These are phyloP conservation scores for Berberis thunbergii DNA, from an alignment of 164 flowering plant species.

Conservation along the genomic window DNA sequence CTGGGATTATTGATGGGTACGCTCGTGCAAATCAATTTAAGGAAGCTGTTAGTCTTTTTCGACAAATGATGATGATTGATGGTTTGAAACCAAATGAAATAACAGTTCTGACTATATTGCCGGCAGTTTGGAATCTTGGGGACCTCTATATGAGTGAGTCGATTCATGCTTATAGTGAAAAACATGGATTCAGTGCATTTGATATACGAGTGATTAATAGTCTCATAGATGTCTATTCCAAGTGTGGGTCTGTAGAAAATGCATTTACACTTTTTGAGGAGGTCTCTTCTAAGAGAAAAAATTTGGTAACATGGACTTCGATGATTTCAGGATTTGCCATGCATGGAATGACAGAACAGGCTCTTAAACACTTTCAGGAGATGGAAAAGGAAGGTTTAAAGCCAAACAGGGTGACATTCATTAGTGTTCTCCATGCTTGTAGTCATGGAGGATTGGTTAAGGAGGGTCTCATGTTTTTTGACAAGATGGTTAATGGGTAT, in stretches of 20 bases:
- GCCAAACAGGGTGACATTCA: constrained; percentile 47
- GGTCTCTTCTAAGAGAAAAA: constrained; percentile 18
- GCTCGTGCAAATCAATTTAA: constrained; percentile 15
- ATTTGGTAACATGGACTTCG: constrained; percentile 44
- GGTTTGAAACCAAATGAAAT: constrained; percentile 39
- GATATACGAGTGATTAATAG: constrained; percentile 32
- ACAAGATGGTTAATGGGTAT: constrained; percentile 31
- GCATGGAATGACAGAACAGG: constrained; percentile 52
- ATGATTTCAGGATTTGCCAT: constrained; percentile 42
- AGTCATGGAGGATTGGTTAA: constrained; percentile 64
- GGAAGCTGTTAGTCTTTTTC: constrained; percentile 40
- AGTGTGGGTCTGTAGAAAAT: constrained; percentile 1
- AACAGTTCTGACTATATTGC: constrained; percentile 42
- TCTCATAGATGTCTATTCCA: constrained; percentile 4
- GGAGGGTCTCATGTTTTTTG: constrained; percentile 42
- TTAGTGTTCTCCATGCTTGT: constrained; percentile 51
- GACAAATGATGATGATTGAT: constrained; percentile 27
- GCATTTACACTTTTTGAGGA: constrained; percentile 4
- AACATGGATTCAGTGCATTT: constrained; percentile 27
- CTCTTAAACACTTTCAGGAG: constrained; percentile 22
- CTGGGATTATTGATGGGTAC: constrained; percentile 51
- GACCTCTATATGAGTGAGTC: constrained; percentile 27
- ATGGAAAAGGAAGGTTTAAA: constrained; percentile 33
- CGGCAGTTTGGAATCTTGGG: constrained; percentile 38
- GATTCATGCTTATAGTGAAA: constrained; percentile 40